Evolutionary conservation across 2,329 filamentous ascomycete species (phyloP).

Genomic region (Plenodomus lindquistii): DNA sequence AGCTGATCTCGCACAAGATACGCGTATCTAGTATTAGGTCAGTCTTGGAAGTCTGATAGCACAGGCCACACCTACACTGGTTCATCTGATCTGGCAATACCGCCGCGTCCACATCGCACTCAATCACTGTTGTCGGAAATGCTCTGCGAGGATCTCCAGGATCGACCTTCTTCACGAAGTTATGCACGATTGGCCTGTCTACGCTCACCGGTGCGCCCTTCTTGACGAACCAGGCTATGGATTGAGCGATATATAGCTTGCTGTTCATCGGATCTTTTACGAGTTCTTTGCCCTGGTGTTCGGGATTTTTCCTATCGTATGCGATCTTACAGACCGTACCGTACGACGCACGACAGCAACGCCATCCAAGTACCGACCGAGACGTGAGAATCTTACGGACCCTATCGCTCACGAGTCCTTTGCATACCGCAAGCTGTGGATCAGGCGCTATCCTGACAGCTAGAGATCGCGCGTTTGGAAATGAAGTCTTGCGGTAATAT

Average conservation of each 20-base stretch:
- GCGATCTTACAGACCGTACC: slow-evolving; percentile 44
- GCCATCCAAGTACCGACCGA: slow-evolving; percentile 49
- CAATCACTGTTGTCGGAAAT: slow-evolving; percentile 40
- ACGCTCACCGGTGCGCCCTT: slow-evolving; percentile 39
- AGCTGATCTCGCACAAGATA: slow-evolving; percentile 43
- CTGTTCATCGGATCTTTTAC: slow-evolving; percentile 37
- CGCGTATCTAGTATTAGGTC: slow-evolving; percentile 23
- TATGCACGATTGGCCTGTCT: slow-evolving; percentile 39
- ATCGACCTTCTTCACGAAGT: slow-evolving; percentile 37
- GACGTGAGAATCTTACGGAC: slow-evolving; percentile 53
- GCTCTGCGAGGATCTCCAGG: slow-evolving; percentile 37
- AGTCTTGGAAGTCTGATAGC: background rate
- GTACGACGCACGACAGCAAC: slow-evolving; percentile 44
- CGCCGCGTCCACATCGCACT: slow-evolving; percentile 27
- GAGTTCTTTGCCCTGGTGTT: slow-evolving; percentile 29
- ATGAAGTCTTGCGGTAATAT: slow-evolving; percentile 34
- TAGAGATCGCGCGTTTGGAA: slow-evolving; percentile 29
- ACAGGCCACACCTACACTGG: slow-evolving; percentile 16
- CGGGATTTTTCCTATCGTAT: slow-evolving; percentile 40
- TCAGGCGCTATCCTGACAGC: slow-evolving; percentile 49
- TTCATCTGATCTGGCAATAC: slow-evolving; percentile 36
- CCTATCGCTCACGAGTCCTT: slow-evolving; percentile 57
- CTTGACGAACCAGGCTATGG: slow-evolving; percentile 45
- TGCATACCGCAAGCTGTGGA: slow-evolving; percentile 60
- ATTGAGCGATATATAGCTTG: slow-evolving; percentile 42